Percentiles rank a stretch among this genome's conserved stretches.
Evolutionary conservation across 257 asterid genomes (phyloP).

Genomic region (Euphrasia confusa): DNA sequence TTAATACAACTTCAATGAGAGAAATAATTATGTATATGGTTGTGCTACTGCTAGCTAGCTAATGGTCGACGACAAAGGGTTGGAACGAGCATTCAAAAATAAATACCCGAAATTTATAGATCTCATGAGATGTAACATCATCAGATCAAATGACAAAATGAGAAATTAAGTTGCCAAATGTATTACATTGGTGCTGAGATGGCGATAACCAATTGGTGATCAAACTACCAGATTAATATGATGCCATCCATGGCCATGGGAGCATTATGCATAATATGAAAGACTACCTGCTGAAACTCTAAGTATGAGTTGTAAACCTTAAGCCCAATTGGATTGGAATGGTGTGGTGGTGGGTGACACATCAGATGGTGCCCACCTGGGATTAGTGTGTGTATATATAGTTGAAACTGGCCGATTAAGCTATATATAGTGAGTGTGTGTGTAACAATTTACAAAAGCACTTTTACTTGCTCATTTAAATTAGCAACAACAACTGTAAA

Average conservation of each 20-base stretch:
- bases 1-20: no score
- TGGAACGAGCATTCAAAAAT: no score
- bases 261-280: conserved; percentile 17
- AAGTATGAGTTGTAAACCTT: conserved; percentile 15
- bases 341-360: conserved; percentile 40
- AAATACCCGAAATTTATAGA: no score
- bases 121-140: no score
- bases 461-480: conserved; percentile 11
- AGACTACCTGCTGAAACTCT: conserved; percentile 25
- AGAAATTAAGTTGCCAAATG: neutral
- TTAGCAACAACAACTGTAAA: conserved; percentile 35
- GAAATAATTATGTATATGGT: no score
- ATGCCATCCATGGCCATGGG: conserved; percentile 10
- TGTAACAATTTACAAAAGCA: conserved; percentile 6
- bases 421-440: conserved; percentile 29
- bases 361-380: conserved; percentile 31
- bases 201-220: neutral
- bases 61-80: no score
- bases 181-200: neutral
- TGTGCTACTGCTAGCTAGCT: no score
- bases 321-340: neutral
- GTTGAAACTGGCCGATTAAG: conserved; percentile 27
- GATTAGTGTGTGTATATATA: conserved; percentile 6
- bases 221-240: no score
- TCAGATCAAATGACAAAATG: no score